Conservation (phyloP, 257 asterid genomes). For the Perilla frutescens region DNA sequence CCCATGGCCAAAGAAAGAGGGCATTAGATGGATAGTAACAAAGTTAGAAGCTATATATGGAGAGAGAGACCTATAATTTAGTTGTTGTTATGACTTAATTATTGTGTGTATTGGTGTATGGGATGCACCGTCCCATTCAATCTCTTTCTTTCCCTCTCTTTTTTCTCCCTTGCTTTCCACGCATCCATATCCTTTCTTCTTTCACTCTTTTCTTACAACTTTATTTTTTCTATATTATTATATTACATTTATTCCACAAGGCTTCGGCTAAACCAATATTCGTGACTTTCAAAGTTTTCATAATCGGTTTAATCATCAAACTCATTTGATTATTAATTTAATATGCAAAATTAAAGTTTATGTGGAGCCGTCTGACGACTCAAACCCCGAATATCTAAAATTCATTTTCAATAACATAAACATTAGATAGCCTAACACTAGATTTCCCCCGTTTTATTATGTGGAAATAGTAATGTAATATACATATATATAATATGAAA, state of each 20-base stretch:
- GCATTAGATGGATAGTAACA: constrained; percentile 44
- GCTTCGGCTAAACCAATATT: neutral
- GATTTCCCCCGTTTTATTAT: too few species aligned
- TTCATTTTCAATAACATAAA: too few species aligned
- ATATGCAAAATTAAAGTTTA: too few species aligned
- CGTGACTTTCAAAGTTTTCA: neutral
- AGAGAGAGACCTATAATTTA: too few species aligned
- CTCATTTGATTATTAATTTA: too few species aligned
- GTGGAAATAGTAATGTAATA: too few species aligned
- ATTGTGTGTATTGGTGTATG: constrained; percentile 16
- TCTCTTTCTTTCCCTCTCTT: constrained; percentile 30
- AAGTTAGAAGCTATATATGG: constrained; percentile 33
- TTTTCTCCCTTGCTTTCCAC: constrained; percentile 54
- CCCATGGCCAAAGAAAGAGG: constrained; percentile 30
- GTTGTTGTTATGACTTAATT: neutral
- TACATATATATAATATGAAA: too few species aligned
- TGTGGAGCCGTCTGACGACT: too few species aligned
- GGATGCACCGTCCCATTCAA: constrained; percentile 68
- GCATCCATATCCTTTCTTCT: constrained; percentile 33
- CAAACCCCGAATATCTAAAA: too few species aligned
- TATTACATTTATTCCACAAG: too few species aligned
- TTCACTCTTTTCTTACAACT: neutral
- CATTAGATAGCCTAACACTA: too few species aligned
- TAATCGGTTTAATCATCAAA: too few species aligned
- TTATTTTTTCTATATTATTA: neutral